These are phyloP conservation scores for Diaporthe caulivora DNA, from an alignment of 2,329 filamentous ascomycete genomes.

Conservation along the genomic window DNA sequence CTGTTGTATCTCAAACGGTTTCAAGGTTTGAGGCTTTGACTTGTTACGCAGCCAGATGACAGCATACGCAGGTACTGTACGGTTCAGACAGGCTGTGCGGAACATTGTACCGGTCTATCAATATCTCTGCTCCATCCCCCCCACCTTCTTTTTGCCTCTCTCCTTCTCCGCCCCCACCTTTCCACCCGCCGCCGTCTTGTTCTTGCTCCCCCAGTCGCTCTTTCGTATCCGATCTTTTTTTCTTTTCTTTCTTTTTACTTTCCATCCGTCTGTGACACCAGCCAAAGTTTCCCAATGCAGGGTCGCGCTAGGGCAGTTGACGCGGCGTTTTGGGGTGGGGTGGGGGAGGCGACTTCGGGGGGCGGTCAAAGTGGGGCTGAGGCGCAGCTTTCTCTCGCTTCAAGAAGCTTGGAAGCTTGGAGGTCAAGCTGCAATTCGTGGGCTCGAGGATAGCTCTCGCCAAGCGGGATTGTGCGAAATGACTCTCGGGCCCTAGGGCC, in stretches of 20 bases:
- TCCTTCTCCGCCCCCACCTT: not conserved
- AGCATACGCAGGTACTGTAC: conserved; percentile 5
- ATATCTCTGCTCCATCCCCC: not conserved
- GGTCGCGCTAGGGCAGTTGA: conserved; percentile 17
- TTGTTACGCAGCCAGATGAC: conserved; percentile 1
- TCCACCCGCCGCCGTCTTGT: not conserved
- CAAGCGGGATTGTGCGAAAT: conserved; percentile 21
- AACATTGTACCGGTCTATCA: not conserved
- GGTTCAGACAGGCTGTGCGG: conserved; percentile 3
- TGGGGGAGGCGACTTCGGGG: not conserved
- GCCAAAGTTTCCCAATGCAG: not conserved
- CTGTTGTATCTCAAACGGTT: conserved; percentile 5
- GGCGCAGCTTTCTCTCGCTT: conserved; percentile 26
- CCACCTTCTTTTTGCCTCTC: not conserved
- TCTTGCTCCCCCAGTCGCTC: too few relatives aligned
- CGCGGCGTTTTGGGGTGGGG: conserved; percentile 19
- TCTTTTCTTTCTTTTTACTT: not conserved
- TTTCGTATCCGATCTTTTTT: not conserved
- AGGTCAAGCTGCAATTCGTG: conserved; percentile 17
- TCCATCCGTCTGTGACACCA: not conserved
- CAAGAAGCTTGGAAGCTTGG: conserved; percentile 26
- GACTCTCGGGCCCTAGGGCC: conserved; percentile 24
- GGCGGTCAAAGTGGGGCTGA: conserved; percentile 11
- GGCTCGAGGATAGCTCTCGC: conserved; percentile 1
- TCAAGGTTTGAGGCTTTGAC: conserved; percentile 14